Percentiles rank a stretch among this genome's conserved stretches.
Conservation (phyloP, 2,329 filamentous ascomycete genomes). For the Epichloe sibirici region DNA sequence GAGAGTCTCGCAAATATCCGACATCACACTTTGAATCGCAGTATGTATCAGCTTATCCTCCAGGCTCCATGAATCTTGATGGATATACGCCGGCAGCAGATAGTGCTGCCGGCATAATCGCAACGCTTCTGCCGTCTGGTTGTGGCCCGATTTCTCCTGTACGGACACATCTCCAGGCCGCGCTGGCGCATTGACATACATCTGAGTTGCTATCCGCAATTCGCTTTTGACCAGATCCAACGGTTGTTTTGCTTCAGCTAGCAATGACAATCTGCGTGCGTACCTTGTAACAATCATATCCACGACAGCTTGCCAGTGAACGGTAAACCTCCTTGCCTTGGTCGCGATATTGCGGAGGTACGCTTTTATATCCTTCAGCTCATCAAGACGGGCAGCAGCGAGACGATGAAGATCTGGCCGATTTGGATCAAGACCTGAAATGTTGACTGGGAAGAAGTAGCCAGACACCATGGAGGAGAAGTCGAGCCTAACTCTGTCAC, state of each 20-base stretch:
- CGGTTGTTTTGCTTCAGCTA: constrained; percentile 19
- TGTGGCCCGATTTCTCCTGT: constrained; percentile 10
- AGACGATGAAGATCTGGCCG: constrained; percentile 23
- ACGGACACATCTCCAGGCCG: constrained; percentile 12
- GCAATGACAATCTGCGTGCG: constrained; percentile 35
- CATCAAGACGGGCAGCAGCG: constrained; percentile 14
- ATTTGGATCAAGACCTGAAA: constrained; percentile 27
- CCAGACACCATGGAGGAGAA: constrained; percentile 39
- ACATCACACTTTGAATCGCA: constrained; percentile 27
- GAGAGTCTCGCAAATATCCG: constrained; percentile 25
- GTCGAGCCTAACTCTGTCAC: constrained; percentile 29
- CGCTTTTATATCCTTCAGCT: constrained; percentile 23
- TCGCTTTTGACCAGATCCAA: constrained; percentile 17
- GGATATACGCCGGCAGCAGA: constrained; percentile 19
- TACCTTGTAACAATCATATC: constrained; percentile 57
- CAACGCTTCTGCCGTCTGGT: constrained; percentile 26
- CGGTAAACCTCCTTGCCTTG: constrained; percentile 15
- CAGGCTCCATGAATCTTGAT: constrained; percentile 18
- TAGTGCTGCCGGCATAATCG: constrained; percentile 35
- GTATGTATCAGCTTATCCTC: constrained; percentile 33
- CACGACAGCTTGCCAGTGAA: constrained; percentile 54
- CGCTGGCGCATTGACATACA: constrained; percentile 25
- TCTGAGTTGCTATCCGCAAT: constrained; percentile 12
- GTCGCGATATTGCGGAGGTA: constrained; percentile 33
- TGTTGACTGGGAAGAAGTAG: constrained; percentile 37